Conservation (phyloP, 306 rosid species). For the Vachellia pachyceras region DNA sequence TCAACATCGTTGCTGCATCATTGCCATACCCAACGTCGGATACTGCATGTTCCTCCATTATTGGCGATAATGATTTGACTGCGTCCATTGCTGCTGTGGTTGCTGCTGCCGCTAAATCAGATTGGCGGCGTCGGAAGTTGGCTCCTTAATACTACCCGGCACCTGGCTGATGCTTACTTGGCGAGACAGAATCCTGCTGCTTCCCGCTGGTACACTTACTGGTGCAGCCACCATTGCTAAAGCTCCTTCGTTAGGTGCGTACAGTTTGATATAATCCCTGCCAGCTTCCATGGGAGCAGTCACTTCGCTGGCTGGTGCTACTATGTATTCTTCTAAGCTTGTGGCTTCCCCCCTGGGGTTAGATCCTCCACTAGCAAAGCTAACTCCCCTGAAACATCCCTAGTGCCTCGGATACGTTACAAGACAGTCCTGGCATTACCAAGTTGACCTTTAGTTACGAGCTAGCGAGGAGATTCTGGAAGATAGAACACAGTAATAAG, state of each 20-base stretch:
- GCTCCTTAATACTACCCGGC: conserved; percentile 62
- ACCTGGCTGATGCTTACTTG: conserved; percentile 63
- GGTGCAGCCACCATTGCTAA: conserved; percentile 85
- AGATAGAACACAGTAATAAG: conserved; percentile 60
- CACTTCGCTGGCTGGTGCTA: conserved; percentile 66
- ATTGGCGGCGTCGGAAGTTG: too few species aligned
- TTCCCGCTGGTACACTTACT: conserved; percentile 64
- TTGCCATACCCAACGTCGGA: too few species aligned
- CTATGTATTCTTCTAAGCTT: conserved; percentile 79
- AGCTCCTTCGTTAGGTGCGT: conserved; percentile 71
- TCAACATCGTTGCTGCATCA: too few species aligned
- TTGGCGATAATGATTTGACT: too few species aligned
- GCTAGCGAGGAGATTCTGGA: conserved; percentile 98
- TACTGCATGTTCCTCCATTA: too few species aligned
- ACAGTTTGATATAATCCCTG: conserved; percentile 65
- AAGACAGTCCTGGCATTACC: conserved; percentile 72
- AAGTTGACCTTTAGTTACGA: conserved; percentile 87
- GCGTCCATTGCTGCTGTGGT: too few species aligned
- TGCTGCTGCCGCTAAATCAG: too few species aligned
- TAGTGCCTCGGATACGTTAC: conserved; percentile 74
- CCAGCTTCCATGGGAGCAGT: conserved; percentile 50
- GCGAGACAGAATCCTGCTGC: conserved; percentile 63
- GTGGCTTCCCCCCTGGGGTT: conserved; percentile 77
- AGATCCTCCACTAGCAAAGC: conserved; percentile 89
- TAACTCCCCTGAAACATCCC: conserved; percentile 91